These are phyloP conservation scores for Pseudoscleropodium purum DNA, from an alignment of 225 moss, liverwort and hornwort species.

Conservation along the genomic window DNA sequence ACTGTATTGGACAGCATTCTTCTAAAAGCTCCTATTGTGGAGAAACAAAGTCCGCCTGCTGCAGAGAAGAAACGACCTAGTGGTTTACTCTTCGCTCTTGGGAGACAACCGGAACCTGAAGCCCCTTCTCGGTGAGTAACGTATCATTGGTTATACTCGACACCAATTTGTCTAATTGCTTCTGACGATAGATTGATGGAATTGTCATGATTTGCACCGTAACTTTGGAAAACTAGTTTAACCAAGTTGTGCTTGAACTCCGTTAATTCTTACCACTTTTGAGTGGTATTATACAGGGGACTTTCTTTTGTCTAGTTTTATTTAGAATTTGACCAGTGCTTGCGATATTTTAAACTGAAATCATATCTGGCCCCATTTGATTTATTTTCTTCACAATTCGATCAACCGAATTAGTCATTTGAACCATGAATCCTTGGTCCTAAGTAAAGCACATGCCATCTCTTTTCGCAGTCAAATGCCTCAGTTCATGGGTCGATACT, in stretches of 20 bases:
- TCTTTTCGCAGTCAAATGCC: background rate
- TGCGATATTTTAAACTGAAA: background rate
- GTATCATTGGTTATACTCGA: background rate
- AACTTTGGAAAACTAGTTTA: background rate
- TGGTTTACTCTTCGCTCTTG: conserved; percentile 83
- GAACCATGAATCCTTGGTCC: background rate
- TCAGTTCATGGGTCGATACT: background rate
- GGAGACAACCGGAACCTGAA: conserved; percentile 32
- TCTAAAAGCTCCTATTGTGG: conserved; percentile 18
- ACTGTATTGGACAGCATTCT: conserved; percentile 48
- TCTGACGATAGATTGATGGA: background rate
- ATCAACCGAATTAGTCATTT: background rate
- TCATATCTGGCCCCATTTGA: background rate
- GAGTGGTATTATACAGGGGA: background rate
- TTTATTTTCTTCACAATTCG: background rate
- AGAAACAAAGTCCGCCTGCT: conserved; percentile 3
- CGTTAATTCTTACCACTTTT: background rate
- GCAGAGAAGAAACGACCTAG: conserved; percentile 56
- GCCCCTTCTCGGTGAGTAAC: conserved; percentile 40
- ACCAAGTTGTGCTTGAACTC: background rate
- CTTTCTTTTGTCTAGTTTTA: background rate
- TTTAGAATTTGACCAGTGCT: background rate
- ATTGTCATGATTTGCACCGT: background rate
- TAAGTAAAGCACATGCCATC: background rate
- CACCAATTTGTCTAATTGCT: background rate